A percentile compares a stretch with the other conserved stretches of the same genome.
Evolutionary conservation across 1,284 basidiomycete species (phyloP).

Genomic region (Pseudomicrostroma phylloplanum): DNA sequence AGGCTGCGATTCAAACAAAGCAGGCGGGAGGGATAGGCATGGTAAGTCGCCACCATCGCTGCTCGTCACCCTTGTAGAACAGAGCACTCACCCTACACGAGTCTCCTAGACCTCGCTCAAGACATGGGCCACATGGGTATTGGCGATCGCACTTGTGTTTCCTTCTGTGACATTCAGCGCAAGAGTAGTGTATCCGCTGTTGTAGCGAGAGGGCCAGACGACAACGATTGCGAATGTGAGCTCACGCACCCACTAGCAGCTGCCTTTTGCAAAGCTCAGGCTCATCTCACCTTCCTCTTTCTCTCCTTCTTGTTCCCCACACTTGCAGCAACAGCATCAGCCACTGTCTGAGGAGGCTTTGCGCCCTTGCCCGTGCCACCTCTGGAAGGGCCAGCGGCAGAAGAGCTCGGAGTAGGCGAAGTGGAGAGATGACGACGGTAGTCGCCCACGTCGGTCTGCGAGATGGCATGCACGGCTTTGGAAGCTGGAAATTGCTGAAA

Average conservation of each 20-base stretch:
- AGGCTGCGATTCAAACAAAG: conserved; percentile 5
- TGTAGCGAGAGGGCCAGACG: neutral
- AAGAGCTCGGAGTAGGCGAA: neutral
- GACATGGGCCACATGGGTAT: conserved; percentile 41
- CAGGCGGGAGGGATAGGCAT: neutral
- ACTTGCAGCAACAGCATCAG: conserved; percentile 38
- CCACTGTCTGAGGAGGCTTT: conserved; percentile 18
- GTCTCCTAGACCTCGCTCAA: conserved; percentile 42
- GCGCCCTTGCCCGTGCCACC: neutral
- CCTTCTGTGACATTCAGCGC: conserved; percentile 43
- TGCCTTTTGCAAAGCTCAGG: neutral
- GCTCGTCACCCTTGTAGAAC: too few species aligned
- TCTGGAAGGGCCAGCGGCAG: neutral
- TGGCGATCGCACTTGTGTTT: conserved; percentile 46
- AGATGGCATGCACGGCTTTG: neutral
- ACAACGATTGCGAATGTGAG: neutral
- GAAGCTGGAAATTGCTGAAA: neutral
- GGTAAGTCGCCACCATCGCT: neutral
- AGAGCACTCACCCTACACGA: conserved; percentile 22
- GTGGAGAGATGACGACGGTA: neutral
- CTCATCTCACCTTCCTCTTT: conserved; percentile 27
- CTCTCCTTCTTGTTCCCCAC: conserved; percentile 34
- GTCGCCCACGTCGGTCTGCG: neutral
- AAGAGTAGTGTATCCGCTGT: conserved; percentile 44
- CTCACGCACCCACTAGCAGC: neutral